Evolutionary conservation across 1,139 yeast species (phyloP), one percentile per base, ranked within the genome.

Genomic region (Saccharomyces hybrid): DNA sequence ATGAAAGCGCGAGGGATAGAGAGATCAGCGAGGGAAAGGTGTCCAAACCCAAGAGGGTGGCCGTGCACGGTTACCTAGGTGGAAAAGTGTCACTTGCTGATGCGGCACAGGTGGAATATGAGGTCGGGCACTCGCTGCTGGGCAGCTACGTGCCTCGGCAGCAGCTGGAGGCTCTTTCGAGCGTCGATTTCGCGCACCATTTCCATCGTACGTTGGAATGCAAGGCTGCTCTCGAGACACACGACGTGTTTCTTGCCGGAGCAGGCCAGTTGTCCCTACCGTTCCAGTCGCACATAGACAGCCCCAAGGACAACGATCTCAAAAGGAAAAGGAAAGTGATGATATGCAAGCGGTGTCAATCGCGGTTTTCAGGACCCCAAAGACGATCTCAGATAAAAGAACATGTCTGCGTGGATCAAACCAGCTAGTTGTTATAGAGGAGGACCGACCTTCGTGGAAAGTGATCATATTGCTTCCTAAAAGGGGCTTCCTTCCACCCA

Each of bases 101-200:
- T 34, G 63, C 64, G 3, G 49, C 63, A 4, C 55, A 55, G 14
- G 62, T 65, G 9, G 58, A 58, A 16, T 62, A 62, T 51, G 68
- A 66, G 46, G 54, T 67, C 28, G 57, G 62, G 23, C 71, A 68
- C 52, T 63, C 67, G 16, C 52, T 68, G 42, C 57, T 68, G 16
- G 71, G 71, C 14, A 69, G 70, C 7, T 67, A 65, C 51, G 70
- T 68, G 9, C 71, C 71, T 27, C 60, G 59, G 52, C 58, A 60
- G 38, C 70, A 67, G 54, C 49, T 68, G 47, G 71, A 68, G 51
- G 59, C 70, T 3, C 55, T 68, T 5, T 66, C 70, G 0, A 63
- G 70, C 51, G 60, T 63, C 28, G 70, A 68, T 52, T 68, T 68
- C 58, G 69, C 71, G n/a, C 67, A 65, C 14, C 66, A 64, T 51